Percentiles rank a stretch among this genome's conserved stretches.
These are phyloP conservation scores for Nemania sp. DNA, from an alignment of 2,329 filamentous ascomycete genomes.

Conservation along the genomic window DNA sequence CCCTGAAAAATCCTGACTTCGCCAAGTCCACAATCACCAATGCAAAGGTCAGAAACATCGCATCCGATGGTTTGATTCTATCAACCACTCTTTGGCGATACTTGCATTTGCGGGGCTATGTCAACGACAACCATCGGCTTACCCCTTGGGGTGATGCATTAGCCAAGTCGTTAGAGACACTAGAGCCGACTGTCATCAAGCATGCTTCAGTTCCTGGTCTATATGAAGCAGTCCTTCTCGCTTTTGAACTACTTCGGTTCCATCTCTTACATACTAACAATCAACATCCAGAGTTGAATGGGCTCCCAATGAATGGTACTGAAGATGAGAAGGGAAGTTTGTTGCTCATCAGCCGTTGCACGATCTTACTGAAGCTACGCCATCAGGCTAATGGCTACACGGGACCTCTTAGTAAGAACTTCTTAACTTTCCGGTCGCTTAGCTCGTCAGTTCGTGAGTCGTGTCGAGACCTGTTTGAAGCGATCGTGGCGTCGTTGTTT, in stretches of 20 bases:
- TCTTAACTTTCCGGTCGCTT: slow-evolving; percentile 84
- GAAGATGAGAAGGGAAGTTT: slow-evolving; percentile 78
- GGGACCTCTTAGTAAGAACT: slow-evolving; percentile 86
- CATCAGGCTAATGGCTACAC: slow-evolving; percentile 91
- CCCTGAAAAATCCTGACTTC: slow-evolving; percentile 71
- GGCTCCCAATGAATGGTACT: slow-evolving; percentile 57
- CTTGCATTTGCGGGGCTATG: slow-evolving; percentile 84
- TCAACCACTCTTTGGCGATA: slow-evolving; percentile 85
- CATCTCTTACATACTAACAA: slow-evolving; percentile 75
- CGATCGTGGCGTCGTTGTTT: slow-evolving; percentile 77
- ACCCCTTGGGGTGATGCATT: slow-evolving; percentile 85
- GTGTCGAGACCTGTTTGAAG: slow-evolving; percentile 82
- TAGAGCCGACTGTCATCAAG: slow-evolving; percentile 58
- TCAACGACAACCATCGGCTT: slow-evolving; percentile 76
- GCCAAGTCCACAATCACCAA: slow-evolving; percentile 67
- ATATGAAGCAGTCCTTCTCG: slow-evolving; percentile 79
- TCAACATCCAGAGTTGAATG: slow-evolving; percentile 56
- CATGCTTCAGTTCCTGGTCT: slow-evolving; percentile 52
- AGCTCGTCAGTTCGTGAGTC: slow-evolving; percentile 77
- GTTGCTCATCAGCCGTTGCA: slow-evolving; percentile 82
- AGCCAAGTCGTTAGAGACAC: slow-evolving; percentile 65
- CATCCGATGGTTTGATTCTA: slow-evolving; percentile 66
- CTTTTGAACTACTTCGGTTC: slow-evolving; percentile 81
- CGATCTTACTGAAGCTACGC: slow-evolving; percentile 78
- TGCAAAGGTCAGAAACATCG: slow-evolving; percentile 62